phyloP scores from a whole-genome alignment of 116 monocot genomes.

The Posidonia oceanica region DNA sequence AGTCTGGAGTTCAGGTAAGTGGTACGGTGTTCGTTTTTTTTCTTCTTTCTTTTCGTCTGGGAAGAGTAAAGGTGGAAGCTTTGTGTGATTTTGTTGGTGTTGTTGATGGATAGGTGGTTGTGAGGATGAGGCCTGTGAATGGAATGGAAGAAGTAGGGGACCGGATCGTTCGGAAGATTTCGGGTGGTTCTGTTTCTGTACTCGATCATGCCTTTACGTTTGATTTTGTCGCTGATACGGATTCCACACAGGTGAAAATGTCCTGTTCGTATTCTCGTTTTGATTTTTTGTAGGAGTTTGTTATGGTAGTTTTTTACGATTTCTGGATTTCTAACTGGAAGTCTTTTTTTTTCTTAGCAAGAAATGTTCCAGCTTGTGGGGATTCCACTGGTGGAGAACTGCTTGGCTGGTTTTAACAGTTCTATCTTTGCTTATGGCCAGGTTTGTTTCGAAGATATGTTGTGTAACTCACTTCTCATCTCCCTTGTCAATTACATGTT shows the following conservation, averaged over 20 bases:
- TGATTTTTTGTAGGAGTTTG: neutral
- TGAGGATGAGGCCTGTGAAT: constrained; percentile 53
- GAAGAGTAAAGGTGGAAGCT: too few species aligned
- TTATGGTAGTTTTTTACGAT: too few species aligned
- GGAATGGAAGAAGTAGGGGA: constrained; percentile 46
- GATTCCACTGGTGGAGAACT: constrained; percentile 86
- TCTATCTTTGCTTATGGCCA: constrained; percentile 97
- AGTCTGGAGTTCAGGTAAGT: neutral
- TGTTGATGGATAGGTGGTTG: constrained; percentile 38
- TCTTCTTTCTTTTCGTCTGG: too few species aligned
- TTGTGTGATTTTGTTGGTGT: too few species aligned
- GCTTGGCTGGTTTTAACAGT: constrained; percentile 90
- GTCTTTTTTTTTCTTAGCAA: constrained; percentile 24
- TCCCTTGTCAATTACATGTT: too few species aligned
- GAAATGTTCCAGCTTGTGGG: constrained; percentile 78
- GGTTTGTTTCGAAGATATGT: constrained; percentile 6
- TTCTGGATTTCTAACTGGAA: neutral
- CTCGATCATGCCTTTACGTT: constrained; percentile 73
- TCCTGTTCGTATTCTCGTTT: neutral
- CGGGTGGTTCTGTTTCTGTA: constrained; percentile 41
- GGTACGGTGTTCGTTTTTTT: neutral
- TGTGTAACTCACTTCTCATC: too few species aligned
- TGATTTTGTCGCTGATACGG: constrained; percentile 61
- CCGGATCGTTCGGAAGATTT: constrained; percentile 50
- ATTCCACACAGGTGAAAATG: constrained; percentile 49